A percentile compares a stretch with the other conserved stretches of the same genome.
phyloP scores from a whole-genome alignment of 2,329 filamentous ascomycete species.

The Penicillium olsonii region DNA sequence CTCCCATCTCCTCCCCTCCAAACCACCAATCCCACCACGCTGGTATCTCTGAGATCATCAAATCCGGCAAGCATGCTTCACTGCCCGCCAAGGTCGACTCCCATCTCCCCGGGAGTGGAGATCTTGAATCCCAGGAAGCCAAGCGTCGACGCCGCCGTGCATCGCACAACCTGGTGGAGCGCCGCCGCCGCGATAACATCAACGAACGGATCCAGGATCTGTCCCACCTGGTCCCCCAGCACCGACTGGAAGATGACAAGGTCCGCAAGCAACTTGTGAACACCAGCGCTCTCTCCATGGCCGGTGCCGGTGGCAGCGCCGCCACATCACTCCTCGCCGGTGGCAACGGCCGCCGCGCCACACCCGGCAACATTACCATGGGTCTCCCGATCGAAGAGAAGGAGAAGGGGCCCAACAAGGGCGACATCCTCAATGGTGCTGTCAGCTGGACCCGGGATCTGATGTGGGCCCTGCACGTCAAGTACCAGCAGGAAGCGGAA shows the following conservation, averaged over 20 bases:
- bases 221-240: constrained; percentile 85
- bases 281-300: constrained; percentile 84
- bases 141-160: constrained; percentile 89
- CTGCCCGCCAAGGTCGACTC: constrained; percentile 81
- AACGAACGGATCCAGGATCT: constrained; percentile 98
- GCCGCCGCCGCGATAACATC: constrained; percentile 93
- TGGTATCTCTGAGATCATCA: constrained; percentile 85
- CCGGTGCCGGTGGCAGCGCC: constrained; percentile 56
- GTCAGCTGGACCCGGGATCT: constrained; percentile 97
- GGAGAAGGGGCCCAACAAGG: constrained; percentile 98
- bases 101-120: constrained; percentile 43
- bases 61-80: constrained; percentile 78
- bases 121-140: constrained; percentile 81
- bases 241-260: constrained; percentile 95
- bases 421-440: constrained; percentile 94
- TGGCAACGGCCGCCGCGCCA: constrained; percentile 76
- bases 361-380: constrained; percentile 83
- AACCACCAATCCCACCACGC: constrained; percentile 56
- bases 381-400: constrained; percentile 93
- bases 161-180: constrained; percentile 95
- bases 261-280: constrained; percentile 93
- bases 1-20: constrained; percentile 78
- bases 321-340: constrained; percentile 88
- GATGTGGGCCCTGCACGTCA: constrained; percentile 93
- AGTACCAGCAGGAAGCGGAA: constrained; percentile 86